These are phyloP conservation scores for Hemileia vastatrix DNA, from an alignment of 1,284 basidiomycete species.

Conservation along the genomic window DNA sequence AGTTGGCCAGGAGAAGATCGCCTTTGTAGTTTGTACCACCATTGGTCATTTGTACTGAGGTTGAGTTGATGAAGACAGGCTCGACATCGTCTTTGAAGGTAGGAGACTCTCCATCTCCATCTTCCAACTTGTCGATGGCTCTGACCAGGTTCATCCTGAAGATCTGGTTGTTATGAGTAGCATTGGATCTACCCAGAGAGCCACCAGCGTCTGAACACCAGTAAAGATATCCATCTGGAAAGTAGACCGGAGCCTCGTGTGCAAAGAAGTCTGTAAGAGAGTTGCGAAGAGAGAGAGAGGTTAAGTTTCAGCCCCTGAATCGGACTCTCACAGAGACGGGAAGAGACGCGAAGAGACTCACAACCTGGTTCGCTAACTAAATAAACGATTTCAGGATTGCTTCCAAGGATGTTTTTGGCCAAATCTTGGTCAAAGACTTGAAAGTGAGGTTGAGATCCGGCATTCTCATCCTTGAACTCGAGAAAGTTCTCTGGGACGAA, in stretches of 20 bases:
- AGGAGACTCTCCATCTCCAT: neutral
- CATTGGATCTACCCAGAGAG: constrained; percentile 3
- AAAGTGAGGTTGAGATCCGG: too few species aligned
- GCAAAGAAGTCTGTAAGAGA: constrained; percentile 21
- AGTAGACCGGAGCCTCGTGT: constrained; percentile 23
- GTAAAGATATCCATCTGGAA: constrained; percentile 11
- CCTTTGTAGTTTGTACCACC: constrained; percentile 17
- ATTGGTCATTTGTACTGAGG: constrained; percentile 23
- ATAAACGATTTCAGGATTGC: too few species aligned
- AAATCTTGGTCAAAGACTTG: too few species aligned
- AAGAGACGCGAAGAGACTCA: too few species aligned
- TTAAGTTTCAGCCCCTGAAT: neutral
- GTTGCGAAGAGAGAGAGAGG: neutral
- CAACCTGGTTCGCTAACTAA: too few species aligned
- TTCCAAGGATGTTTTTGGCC: too few species aligned
- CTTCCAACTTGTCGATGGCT: neutral
- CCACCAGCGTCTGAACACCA: constrained; percentile 22
- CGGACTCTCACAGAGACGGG: too few species aligned
- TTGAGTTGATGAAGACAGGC: constrained; percentile 11
- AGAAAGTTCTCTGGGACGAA: too few species aligned
- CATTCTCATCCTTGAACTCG: too few species aligned
- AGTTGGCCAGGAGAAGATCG: constrained; percentile 5
- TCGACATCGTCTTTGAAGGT: constrained; percentile 3
- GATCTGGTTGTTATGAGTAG: constrained; percentile 10
- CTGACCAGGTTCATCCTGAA: constrained; percentile 4